These are phyloP conservation scores for Recurvomyces mirabilis DNA, from an alignment of 495 filamentous ascomycete species.

Conservation along the genomic window DNA sequence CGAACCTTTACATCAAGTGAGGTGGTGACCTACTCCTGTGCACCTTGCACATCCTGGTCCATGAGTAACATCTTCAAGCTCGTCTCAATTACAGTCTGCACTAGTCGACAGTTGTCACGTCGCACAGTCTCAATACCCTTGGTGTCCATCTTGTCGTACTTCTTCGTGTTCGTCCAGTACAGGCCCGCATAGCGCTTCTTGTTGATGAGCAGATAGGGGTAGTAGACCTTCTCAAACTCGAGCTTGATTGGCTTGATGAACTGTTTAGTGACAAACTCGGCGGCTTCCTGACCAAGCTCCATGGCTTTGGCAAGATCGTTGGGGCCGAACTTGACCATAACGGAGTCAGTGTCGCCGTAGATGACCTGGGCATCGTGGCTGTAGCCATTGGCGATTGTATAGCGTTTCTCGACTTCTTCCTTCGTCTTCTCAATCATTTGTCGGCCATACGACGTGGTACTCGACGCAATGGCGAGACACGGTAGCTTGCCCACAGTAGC, in stretches of 20 bases:
- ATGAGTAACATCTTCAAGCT: conserved; percentile 92
- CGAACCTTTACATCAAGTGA: not conserved
- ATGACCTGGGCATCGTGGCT: conserved; percentile 89
- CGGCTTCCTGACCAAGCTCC: conserved; percentile 87
- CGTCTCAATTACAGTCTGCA: conserved; percentile 96
- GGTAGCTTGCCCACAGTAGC: conserved; percentile 93
- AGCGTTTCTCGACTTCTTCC: conserved; percentile 75
- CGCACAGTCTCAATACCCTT: conserved; percentile 98
- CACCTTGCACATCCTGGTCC: conserved; percentile 74
- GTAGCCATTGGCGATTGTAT: conserved; percentile 89
- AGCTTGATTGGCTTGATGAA: conserved; percentile 96
- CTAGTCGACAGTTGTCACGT: conserved; percentile 88
- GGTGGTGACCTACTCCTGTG: conserved; percentile 64
- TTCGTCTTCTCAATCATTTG: conserved; percentile 99
- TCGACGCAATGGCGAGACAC: conserved; percentile 89
- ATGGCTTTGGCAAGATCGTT: conserved; percentile 74
- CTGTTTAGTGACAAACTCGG: conserved; percentile 74
- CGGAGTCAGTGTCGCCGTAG: conserved; percentile 97
- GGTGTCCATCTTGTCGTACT: conserved; percentile 98
- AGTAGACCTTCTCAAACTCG: conserved; percentile 99
- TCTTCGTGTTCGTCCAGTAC: conserved; percentile 91
- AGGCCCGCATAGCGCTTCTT: conserved; percentile 98
- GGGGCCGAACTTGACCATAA: conserved; percentile 98
- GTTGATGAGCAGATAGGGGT: conserved; percentile 96
- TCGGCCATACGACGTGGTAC: conserved; percentile 87